A percentile compares a stretch with the other conserved stretches of the same genome.
Conservation (phyloP, 768 basidiomycete species). For the Pholiota molesta region DNA sequence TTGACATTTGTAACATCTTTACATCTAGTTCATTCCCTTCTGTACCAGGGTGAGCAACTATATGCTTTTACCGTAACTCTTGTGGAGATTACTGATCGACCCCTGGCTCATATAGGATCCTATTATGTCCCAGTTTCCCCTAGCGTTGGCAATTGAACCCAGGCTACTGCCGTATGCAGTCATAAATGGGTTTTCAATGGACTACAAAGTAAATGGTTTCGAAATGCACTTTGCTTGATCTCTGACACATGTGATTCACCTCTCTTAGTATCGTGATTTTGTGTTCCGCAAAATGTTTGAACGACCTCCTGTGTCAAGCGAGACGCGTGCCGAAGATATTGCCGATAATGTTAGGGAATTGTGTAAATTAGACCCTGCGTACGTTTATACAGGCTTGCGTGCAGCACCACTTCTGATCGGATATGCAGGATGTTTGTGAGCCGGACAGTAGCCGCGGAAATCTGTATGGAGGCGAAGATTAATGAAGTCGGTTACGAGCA, state of each 20-base stretch:
- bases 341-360: constrained; percentile 72
- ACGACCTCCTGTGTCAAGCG: constrained; percentile 50
- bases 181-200: constrained; percentile 78
- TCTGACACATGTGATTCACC: not conserved
- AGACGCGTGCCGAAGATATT: constrained; percentile 62
- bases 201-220: constrained; percentile 58
- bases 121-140: constrained; percentile 75
- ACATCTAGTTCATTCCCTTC: constrained; percentile 74
- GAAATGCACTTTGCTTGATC: not conserved
- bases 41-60: constrained; percentile 55
- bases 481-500: constrained; percentile 73
- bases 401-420: constrained; percentile 13
- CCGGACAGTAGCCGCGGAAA: constrained; percentile 81
- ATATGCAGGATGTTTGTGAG: constrained; percentile 74
- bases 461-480: constrained; percentile 78
- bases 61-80: constrained; percentile 15
- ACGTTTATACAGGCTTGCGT: constrained; percentile 24
- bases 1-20: constrained; percentile 19
- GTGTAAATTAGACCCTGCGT: constrained; percentile 71
- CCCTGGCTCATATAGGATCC: constrained; percentile 55
- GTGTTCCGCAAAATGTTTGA: constrained; percentile 90
- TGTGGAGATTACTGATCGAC: not conserved
- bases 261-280: constrained; percentile 74
- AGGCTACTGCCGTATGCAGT: constrained; percentile 71
- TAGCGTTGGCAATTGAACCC: constrained; percentile 78